phyloP scores from a whole-genome alignment of 441 rosid genomes.

The Kokia cookei region DNA sequence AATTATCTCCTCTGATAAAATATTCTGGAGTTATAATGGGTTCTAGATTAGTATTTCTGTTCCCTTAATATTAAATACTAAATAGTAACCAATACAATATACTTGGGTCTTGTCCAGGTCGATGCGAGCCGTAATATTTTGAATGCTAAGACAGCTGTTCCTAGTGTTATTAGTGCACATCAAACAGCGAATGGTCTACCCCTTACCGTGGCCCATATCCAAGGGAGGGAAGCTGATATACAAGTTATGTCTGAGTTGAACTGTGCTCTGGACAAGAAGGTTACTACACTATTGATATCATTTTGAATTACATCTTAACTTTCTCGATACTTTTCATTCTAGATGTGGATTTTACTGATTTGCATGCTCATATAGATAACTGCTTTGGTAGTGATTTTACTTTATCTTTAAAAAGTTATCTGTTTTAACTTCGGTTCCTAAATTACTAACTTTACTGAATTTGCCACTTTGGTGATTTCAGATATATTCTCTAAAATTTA shows the following conservation, averaged over 20 bases:
- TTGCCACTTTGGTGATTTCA: not conserved
- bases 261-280: constrained; percentile 58
- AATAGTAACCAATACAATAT: constrained; percentile 1
- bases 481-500: not conserved
- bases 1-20: not conserved
- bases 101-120: constrained; percentile 31
- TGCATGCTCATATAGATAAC: not conserved
- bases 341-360: not conserved
- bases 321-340: not conserved
- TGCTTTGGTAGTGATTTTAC: not conserved
- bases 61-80: not conserved
- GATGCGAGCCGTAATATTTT: constrained; percentile 25
- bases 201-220: constrained; percentile 29
- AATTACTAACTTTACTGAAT: not conserved
- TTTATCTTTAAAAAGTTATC: not conserved
- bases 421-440: not conserved
- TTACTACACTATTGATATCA: constrained; percentile 7
- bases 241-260: constrained; percentile 48
- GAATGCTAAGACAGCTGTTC: constrained; percentile 35
- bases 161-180: constrained; percentile 31
- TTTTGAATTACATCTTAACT: not conserved
- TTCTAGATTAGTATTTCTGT: not conserved
- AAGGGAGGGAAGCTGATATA: constrained; percentile 59
- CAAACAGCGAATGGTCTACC: constrained; percentile 38
- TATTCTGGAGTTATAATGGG: not conserved